Evolutionary conservation across 2,329 filamentous ascomycete species (phyloP), one percentile per base, ranked within the genome.

Genomic region (Microsporum ferrugineum): DNA sequence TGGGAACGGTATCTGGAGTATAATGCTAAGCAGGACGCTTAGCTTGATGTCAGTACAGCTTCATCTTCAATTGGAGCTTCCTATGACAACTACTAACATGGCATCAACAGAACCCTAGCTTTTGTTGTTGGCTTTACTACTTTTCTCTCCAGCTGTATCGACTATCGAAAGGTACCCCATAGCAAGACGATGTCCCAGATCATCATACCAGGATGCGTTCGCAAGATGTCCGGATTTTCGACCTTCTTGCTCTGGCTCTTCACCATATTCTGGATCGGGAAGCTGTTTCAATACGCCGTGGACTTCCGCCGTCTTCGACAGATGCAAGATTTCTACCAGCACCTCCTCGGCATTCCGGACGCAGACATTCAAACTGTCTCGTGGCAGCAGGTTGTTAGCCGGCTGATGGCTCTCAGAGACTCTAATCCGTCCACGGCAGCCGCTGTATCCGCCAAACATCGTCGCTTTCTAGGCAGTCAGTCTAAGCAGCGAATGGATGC

Each of bases 401-500:
- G 90, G 39, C 81, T 96, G 63, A 95, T 95, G 84, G 83, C 84
- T 5, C 74, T 96, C 27, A 83, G 91, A 63, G 90, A 96, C 69
- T 82, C 89, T 34, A 96, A 96, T 67, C 85, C 91, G n/a, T 85
- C 87, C 63, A 96, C 91, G n/a, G 84, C 83, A 1, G 79, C 81
- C 5, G 82, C 81, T 17, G 76, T 85, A 14, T 81, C 81, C n/a
- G 77, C 82, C 8, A 76, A 79, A 63, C 81, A 82, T 65, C 80
- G 82, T 63, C 82, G 80, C 65, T 84, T 82, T 62, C 80, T 92
- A 64, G 88, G 88, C 53, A 91, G 86, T 62, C 90, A 95, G 70
- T 95, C 90, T 27, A 95, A 96, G 72, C 90, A 97, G 75, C 83
- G 92, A 64, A 86, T 99, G 67, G 94, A 96, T 73, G 94, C 94